These are phyloP conservation scores for Phyllachora maydis DNA, from an alignment of 2,329 filamentous ascomycete genomes.

Conservation along the genomic window DNA sequence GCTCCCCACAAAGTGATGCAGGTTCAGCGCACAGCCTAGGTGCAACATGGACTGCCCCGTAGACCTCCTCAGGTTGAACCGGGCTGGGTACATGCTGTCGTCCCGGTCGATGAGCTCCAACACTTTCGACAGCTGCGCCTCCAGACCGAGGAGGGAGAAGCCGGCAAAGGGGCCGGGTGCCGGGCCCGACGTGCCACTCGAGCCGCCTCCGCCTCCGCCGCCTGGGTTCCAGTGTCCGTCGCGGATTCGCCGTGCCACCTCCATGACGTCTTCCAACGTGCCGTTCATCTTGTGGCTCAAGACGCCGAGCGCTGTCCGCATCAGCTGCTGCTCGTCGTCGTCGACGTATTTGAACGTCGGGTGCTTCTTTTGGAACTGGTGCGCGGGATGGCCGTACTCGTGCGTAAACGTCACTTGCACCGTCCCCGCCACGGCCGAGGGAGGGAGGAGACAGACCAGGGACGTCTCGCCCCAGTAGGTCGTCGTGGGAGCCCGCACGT, in stretches of 20 bases:
- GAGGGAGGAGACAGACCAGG: constrained; percentile 61
- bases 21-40: constrained; percentile 53
- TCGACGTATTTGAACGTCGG: constrained; percentile 54
- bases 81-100: constrained; percentile 46
- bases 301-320: constrained; percentile 45
- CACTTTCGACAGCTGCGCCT: constrained; percentile 48
- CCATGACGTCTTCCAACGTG: constrained; percentile 36
- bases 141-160: constrained; percentile 10
- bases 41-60: constrained; percentile 70
- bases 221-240: constrained; percentile 12
- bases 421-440: constrained; percentile 41
- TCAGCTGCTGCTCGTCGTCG: constrained; percentile 46
- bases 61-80: constrained; percentile 38
- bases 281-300: constrained; percentile 44
- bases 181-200: constrained; percentile 6
- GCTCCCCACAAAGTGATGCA: constrained; percentile 56
- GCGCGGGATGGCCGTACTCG: too few relatives aligned
- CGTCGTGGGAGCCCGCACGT: constrained; percentile 42
- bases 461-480: constrained; percentile 66
- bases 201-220: constrained; percentile 10
- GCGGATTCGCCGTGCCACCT: constrained; percentile 36
- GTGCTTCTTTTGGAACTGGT: constrained; percentile 16
- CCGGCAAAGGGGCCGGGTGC: constrained; percentile 30
- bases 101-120: constrained; percentile 65
- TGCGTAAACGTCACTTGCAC: constrained; percentile 52